These are phyloP conservation scores for Nicotiana obtusifolia DNA, from an alignment of 257 asterid genomes.

Conservation along the genomic window DNA sequence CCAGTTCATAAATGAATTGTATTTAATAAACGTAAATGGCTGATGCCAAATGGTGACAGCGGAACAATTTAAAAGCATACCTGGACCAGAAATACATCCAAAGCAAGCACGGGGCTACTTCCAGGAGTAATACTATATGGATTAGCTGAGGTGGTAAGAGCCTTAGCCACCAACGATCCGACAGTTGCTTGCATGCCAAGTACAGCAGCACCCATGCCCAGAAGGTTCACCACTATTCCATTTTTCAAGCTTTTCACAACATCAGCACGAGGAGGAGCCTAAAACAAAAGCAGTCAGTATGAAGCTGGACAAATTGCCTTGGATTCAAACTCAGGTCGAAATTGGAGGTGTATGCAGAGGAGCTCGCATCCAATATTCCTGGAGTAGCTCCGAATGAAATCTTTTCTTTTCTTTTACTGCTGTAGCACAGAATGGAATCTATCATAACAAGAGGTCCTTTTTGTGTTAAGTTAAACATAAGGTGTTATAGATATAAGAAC, in stretches of 20 bases:
- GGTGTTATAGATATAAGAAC: neutral
- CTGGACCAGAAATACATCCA: slow-evolving; percentile 98
- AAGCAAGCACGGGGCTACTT: slow-evolving; percentile 74
- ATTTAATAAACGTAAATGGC: neutral
- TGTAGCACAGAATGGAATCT: neutral
- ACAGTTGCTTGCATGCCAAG: slow-evolving; percentile 98
- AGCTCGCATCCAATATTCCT: neutral
- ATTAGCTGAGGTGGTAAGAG: slow-evolving; percentile 83
- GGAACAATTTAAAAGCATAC: slow-evolving; percentile 27
- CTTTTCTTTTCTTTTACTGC: no score
- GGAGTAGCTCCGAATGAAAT: neutral
- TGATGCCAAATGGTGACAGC: neutral
- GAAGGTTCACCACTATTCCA: slow-evolving; percentile 66
- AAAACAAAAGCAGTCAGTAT: slow-evolving; percentile 14
- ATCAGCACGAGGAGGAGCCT: slow-evolving; percentile 99
- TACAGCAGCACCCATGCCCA: slow-evolving; percentile 94
- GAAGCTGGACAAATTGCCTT: neutral
- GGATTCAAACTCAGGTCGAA: neutral
- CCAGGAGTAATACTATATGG: slow-evolving; percentile 81
- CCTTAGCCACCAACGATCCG: slow-evolving; percentile 92
- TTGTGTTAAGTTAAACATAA: neutral
- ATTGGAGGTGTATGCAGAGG: neutral
- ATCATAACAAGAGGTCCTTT: neutral
- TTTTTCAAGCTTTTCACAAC: slow-evolving; percentile 81
- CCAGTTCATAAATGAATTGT: neutral